phyloP scores from a whole-genome alignment of 164 flowering plant genomes.

The Buxus sempervirens region DNA sequence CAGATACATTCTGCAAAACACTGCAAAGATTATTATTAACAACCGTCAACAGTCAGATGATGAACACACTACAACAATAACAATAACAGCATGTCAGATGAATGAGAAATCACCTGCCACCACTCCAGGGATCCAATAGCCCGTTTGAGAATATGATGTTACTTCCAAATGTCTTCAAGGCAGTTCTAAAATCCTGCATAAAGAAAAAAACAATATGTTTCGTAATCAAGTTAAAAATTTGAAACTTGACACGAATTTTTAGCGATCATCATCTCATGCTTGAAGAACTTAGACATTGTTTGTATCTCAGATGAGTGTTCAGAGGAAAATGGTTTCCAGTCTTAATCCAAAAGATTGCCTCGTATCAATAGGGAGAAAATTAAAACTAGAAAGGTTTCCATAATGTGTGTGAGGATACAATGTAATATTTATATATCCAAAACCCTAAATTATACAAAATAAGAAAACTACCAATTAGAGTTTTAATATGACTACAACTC shows the following conservation, averaged over 20 bases:
- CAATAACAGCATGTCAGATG: not conserved
- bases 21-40: conserved; percentile 36
- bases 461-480: too few relatives aligned
- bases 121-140: conserved; percentile 96
- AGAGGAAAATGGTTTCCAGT: too few relatives aligned
- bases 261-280: too few relatives aligned
- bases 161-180: conserved; percentile 62
- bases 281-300: too few relatives aligned
- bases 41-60: conserved; percentile 13
- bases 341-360: too few relatives aligned
- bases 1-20: conserved; percentile 77
- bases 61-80: not conserved
- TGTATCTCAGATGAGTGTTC: too few relatives aligned
- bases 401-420: too few relatives aligned
- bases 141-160: conserved; percentile 96
- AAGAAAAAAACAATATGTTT: not conserved
- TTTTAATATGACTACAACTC: too few relatives aligned
- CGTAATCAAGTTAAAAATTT: not conserved
- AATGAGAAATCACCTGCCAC: conserved; percentile 60
- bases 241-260: not conserved
- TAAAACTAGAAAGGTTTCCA: too few relatives aligned
- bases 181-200: conserved; percentile 53
- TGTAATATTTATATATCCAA: too few relatives aligned
- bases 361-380: too few relatives aligned
- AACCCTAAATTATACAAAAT: too few relatives aligned